Percentiles rank a stretch among this genome's conserved stretches.
Evolutionary conservation across 2,329 filamentous ascomycete species (phyloP).

Genomic region (Botrytis tulipae): DNA sequence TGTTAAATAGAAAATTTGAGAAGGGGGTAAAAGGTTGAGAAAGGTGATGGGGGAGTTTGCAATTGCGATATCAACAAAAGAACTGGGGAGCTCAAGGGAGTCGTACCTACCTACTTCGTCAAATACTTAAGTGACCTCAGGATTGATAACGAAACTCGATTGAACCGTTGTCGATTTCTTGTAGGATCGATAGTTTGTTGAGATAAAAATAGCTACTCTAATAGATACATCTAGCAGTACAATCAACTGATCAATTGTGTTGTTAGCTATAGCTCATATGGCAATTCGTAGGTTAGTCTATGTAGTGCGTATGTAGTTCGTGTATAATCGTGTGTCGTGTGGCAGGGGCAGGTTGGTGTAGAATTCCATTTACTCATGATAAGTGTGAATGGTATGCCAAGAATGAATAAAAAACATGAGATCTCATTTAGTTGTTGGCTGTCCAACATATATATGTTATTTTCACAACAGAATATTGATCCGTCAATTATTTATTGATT

Average conservation of each 20-base stretch:
- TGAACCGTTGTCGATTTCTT: not conserved
- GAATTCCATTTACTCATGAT: not conserved
- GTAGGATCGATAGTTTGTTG: not conserved
- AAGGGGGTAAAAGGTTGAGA: not conserved
- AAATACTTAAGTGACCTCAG: not conserved
- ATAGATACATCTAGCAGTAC: not conserved
- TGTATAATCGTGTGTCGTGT: not conserved
- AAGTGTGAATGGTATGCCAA: not conserved
- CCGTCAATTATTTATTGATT: not conserved
- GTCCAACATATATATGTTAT: not conserved
- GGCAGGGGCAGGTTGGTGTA: not conserved
- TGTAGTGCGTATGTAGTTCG: not conserved
- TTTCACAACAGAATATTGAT: not conserved
- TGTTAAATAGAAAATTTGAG: not conserved
- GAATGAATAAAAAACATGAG: not conserved
- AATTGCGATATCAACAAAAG: not conserved
- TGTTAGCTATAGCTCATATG: not conserved
- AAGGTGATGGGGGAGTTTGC: not conserved
- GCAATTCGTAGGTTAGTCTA: not conserved
- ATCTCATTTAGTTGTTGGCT: not conserved
- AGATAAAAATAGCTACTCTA: not conserved
- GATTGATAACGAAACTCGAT: not conserved
- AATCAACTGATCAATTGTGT: not conserved
- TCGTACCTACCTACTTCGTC: not conserved
- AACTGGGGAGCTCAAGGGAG: not conserved